These are phyloP conservation scores for Hymenochaete sp. DNA, from an alignment of 1,284 basidiomycete species.

Conservation along the genomic window DNA sequence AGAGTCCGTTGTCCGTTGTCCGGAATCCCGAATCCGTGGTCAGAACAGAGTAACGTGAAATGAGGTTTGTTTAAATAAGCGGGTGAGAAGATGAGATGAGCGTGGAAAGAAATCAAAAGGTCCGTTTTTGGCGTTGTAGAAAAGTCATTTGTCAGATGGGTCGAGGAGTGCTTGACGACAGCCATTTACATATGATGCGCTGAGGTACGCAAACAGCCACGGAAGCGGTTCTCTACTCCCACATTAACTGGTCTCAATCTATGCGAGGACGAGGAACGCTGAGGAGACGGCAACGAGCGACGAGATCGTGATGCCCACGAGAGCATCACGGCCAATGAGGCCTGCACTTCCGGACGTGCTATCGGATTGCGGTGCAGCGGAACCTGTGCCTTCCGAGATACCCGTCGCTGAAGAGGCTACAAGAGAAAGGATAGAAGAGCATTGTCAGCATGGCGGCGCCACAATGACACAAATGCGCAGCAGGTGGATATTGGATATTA, in stretches of 20 bases:
- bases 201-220: no score
- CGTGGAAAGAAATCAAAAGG: no score
- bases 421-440: slow-evolving; percentile 10
- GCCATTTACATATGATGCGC: background rate
- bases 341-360: slow-evolving; percentile 24
- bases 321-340: slow-evolving; percentile 18
- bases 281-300: slow-evolving; percentile 12
- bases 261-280: slow-evolving; percentile 14
- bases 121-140: no score
- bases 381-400: slow-evolving; percentile 31
- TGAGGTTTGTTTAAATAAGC: no score
- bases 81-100: no score
- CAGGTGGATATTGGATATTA: background rate
- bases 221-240: no score
- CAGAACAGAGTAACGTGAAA: no score
- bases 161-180: background rate
- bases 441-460: background rate
- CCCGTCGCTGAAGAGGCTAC: slow-evolving; percentile 30
- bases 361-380: slow-evolving; percentile 22
- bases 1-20: no score
- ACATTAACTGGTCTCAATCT: no score
- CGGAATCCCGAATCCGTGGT: no score
- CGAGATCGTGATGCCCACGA: slow-evolving; percentile 11
- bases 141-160: no score
- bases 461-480: background rate